A percentile compares a stretch with the other conserved stretches of the same genome.
phyloP scores from a whole-genome alignment of 2,329 filamentous ascomycete genomes.

The Stemphylium lycopersici region DNA sequence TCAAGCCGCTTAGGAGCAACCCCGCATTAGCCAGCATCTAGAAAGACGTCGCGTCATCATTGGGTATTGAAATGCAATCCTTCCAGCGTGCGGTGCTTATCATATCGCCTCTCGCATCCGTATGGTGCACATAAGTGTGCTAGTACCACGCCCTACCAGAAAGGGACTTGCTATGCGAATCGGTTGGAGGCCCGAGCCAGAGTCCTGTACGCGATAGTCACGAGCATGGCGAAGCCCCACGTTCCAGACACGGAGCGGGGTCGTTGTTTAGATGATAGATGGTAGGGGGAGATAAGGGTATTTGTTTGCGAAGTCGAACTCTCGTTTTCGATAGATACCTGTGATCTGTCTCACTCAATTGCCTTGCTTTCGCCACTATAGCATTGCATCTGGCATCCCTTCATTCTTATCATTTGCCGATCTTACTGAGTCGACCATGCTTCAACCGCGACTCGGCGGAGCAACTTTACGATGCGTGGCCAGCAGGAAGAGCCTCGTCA shows the following conservation, averaged over 20 bases:
- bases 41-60: constrained; percentile 4
- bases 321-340: neutral
- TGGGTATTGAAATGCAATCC: constrained; percentile 1
- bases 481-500: neutral
- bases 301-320: neutral
- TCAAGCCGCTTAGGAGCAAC: constrained; percentile 15
- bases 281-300: constrained; percentile 28
- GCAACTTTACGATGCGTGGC: constrained; percentile 3
- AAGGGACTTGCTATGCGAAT: constrained; percentile 12
- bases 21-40: constrained; percentile 18
- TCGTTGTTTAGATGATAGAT: constrained; percentile 17
- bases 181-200: constrained; percentile 25
- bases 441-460: constrained; percentile 12
- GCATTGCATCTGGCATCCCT: neutral
- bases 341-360: neutral
- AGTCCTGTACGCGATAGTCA: constrained; percentile 29
- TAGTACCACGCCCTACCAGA: neutral
- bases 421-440: constrained; percentile 8
- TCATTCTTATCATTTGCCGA: neutral
- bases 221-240: constrained; percentile 22
- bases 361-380: neutral
- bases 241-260: constrained; percentile 30
- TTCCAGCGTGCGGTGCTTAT: constrained; percentile 13
- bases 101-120: constrained; percentile 6
- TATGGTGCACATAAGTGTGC: neutral